Conservation (phyloP, 257 asterid genomes). For the Solanum chmielewskii region DNA sequence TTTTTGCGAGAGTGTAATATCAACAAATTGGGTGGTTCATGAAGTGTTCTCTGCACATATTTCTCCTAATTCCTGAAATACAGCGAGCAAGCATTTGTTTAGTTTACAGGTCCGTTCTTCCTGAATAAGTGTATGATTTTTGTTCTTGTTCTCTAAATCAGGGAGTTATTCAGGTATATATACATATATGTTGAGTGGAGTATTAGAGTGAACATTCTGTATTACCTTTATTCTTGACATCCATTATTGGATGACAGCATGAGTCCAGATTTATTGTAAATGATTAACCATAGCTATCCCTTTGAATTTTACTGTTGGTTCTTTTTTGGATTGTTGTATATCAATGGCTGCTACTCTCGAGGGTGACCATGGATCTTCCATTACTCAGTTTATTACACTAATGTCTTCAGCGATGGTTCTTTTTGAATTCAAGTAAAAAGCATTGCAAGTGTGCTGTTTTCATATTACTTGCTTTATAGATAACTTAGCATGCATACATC, state of each 20-base stretch:
- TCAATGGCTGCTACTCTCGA: not conserved
- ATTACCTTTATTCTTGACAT: conserved; percentile 1
- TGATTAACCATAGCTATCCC: conserved; percentile 2
- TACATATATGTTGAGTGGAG: not conserved
- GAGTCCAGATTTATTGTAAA: conserved; percentile 6
- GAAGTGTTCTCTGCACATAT: not conserved
- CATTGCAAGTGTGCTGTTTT: not conserved
- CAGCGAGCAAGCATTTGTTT: not conserved
- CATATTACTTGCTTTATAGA: not conserved
- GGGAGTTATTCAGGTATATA: conserved; percentile 1
- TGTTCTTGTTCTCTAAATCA: not conserved
- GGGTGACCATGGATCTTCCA: not conserved
- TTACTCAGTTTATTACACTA: not conserved
- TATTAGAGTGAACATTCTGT: not conserved
- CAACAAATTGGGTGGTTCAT: conserved; percentile 27
- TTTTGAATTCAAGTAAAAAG: not conserved
- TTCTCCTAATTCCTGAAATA: not conserved
- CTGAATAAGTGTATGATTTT: not conserved
- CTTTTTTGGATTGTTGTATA: not conserved
- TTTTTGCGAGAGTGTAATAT: conserved; percentile 87
- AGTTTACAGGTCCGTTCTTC: not conserved
- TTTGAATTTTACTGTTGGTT: not conserved
- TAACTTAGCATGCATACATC: not conserved
- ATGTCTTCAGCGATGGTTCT: not conserved
- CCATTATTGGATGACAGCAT: not conserved